Conservation (phyloP, 1,284 basidiomycete species). For the Microbotryomycetes sp. region DNA sequence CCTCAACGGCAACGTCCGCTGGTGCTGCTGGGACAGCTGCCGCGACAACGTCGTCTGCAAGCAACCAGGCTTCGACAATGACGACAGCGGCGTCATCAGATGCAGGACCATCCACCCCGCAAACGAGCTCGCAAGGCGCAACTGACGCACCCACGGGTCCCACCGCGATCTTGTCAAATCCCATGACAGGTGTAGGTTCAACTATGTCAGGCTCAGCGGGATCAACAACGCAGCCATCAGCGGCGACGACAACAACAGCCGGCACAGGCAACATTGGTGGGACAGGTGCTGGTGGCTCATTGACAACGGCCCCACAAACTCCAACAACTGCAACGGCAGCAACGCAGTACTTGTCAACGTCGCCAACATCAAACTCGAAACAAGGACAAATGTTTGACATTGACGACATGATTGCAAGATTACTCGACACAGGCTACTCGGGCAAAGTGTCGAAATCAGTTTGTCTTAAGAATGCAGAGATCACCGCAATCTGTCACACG, state of each 20-base stretch:
- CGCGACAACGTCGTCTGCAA: background rate
- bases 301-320: background rate
- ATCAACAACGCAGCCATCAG: background rate
- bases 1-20: slow-evolving; percentile 1
- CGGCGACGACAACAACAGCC: background rate
- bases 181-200: background rate
- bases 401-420: slow-evolving; percentile 95
- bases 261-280: background rate
- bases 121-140: no score
- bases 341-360: slow-evolving; percentile 37
- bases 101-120: no score
- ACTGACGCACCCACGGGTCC: background rate
- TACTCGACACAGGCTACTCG: slow-evolving; percentile 94
- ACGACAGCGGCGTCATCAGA: no score
- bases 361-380: slow-evolving; percentile 17
- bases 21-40: background rate
- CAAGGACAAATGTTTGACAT: slow-evolving; percentile 64
- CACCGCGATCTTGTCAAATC: background rate
- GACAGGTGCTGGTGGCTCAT: background rate
- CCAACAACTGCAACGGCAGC: slow-evolving; percentile 13
- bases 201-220: background rate
- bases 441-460: slow-evolving; percentile 91
- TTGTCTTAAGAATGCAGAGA: slow-evolving; percentile 94
- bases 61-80: background rate
- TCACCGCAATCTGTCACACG: slow-evolving; percentile 90